These are phyloP conservation scores for Fusarium nematophilum DNA, from an alignment of 2,329 filamentous ascomycete species.

Conservation along the genomic window DNA sequence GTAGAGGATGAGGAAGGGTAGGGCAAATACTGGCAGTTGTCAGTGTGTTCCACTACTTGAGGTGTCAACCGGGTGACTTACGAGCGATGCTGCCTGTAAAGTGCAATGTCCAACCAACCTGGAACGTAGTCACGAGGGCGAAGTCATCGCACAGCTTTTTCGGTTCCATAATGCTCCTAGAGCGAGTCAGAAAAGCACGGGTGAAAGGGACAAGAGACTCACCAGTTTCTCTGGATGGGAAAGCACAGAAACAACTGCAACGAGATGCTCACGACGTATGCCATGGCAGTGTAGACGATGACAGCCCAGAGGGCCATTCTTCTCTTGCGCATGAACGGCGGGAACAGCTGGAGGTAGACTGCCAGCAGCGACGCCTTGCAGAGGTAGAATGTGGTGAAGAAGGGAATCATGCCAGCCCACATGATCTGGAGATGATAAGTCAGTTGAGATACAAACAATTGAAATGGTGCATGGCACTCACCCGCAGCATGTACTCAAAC, in stretches of 20 bases:
- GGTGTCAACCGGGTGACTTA: not conserved
- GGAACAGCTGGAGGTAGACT: constrained; percentile 35
- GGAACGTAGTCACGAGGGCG: constrained; percentile 10
- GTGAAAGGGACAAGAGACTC: not conserved
- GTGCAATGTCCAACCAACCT: constrained; percentile 28
- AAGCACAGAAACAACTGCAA: constrained; percentile 31
- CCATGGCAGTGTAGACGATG: constrained; percentile 4
- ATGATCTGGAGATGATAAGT: constrained; percentile 4
- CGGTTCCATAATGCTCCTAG: not conserved
- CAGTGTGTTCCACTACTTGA: not conserved
- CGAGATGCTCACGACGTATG: constrained; percentile 13
- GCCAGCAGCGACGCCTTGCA: constrained; percentile 35
- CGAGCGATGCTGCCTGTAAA: constrained; percentile 22
- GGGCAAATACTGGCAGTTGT: constrained; percentile 1
- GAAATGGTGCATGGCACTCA: not conserved
- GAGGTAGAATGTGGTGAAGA: constrained; percentile 32
- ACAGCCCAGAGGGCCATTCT: constrained; percentile 8
- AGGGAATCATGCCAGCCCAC: constrained; percentile 24
- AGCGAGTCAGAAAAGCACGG: not conserved
- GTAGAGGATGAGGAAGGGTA: constrained; percentile 24
- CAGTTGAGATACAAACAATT: not conserved
- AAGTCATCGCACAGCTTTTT: not conserved
- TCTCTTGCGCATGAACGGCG: constrained; percentile 30
- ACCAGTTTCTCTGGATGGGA: constrained; percentile 32
- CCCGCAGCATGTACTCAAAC: not conserved